Conservation (phyloP, 768 basidiomycete genomes). For the Rhizopogon salebrosus region DNA sequence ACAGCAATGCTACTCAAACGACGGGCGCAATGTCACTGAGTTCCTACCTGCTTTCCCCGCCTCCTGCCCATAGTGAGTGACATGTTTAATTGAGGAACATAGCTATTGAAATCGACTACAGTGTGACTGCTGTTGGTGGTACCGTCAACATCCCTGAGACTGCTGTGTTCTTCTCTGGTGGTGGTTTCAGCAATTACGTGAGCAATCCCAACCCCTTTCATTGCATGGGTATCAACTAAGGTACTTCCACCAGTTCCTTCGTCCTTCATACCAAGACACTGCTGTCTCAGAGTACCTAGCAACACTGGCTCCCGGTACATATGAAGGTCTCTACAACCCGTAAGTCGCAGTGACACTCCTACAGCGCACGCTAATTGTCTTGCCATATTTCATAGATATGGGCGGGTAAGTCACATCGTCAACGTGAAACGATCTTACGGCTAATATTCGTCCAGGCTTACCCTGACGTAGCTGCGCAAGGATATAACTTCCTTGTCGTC, state of each 20-base stretch:
- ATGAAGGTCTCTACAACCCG: conserved; percentile 58
- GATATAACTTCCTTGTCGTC: conserved; percentile 43
- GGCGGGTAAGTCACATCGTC: conserved; percentile 39
- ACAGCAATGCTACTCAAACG: conserved; percentile 54
- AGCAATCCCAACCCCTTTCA: neutral
- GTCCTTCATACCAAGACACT: conserved; percentile 48
- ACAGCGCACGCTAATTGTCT: conserved; percentile 8
- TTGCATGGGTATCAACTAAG: conserved; percentile 4
- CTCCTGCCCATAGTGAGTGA: conserved; percentile 47
- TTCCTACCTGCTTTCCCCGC: conserved; percentile 65
- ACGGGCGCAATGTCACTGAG: conserved; percentile 45
- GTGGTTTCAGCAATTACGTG: conserved; percentile 70
- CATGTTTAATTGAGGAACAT: neutral
- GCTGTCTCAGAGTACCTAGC: conserved; percentile 42
- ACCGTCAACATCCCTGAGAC: conserved; percentile 57
- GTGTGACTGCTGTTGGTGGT: conserved; percentile 70
- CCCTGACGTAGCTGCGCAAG: conserved; percentile 68
- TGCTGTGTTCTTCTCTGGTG: conserved; percentile 60
- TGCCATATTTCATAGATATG: conserved; percentile 28
- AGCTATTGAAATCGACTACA: conserved; percentile 15
- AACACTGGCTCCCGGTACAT: conserved; percentile 42
- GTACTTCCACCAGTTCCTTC: conserved; percentile 36
- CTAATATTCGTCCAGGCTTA: conserved; percentile 32
- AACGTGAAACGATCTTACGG: neutral
- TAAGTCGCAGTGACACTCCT: conserved; percentile 26